These are phyloP conservation scores for Tolypocladium tundrense DNA, from an alignment of 2,329 filamentous ascomycete genomes.

Conservation along the genomic window DNA sequence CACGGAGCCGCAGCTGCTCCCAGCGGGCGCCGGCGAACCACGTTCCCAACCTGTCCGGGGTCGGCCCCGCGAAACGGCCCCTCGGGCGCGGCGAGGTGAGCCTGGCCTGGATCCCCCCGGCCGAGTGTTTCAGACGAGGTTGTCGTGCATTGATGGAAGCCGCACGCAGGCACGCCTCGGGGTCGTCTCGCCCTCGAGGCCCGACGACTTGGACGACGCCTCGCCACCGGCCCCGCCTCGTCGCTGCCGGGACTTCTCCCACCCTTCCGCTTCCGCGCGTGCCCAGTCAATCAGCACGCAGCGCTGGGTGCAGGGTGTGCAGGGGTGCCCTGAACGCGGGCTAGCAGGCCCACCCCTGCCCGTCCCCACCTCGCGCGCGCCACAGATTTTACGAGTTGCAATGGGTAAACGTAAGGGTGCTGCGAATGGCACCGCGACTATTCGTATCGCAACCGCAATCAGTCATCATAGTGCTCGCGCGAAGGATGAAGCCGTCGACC, in stretches of 20 bases:
- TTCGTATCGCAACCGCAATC: neutral
- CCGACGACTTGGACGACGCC: neutral
- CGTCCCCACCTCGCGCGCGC: neutral
- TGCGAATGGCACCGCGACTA: neutral
- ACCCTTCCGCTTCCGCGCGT: neutral
- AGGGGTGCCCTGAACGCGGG: too few relatives aligned
- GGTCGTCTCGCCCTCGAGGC: neutral
- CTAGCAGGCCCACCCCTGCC: too few relatives aligned
- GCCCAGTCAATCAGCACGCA: too few relatives aligned
- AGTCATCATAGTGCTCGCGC: neutral
- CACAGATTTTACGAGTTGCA: neutral
- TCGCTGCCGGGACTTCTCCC: neutral
- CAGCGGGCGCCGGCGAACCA: neutral
- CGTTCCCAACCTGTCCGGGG: neutral
- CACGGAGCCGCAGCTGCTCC: neutral
- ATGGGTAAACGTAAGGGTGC: neutral
- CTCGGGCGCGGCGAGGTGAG: neutral
- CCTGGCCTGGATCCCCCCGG: neutral
- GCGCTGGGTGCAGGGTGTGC: too few relatives aligned
- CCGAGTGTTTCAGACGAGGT: neutral
- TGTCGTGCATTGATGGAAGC: neutral
- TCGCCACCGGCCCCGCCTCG: neutral
- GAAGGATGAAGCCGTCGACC: neutral
- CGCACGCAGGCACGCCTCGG: neutral
- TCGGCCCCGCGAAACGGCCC: neutral